Evolutionary conservation across 2,329 filamentous ascomycete species (phyloP).

Genomic region (Nemania sp.): DNA sequence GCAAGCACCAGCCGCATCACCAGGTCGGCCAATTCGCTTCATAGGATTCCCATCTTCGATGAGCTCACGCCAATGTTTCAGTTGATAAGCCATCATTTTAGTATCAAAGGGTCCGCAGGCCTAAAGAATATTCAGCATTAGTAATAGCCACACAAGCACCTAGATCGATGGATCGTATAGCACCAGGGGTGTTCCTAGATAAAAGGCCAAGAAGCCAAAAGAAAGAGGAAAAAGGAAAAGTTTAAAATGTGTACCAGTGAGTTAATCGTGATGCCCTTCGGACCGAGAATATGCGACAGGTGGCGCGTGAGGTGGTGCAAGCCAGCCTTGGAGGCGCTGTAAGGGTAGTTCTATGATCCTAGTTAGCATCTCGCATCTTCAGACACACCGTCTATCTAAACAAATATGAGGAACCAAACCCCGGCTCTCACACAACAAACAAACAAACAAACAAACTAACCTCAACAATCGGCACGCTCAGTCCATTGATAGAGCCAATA

Average conservation of each 20-base stretch:
- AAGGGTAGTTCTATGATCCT: slow-evolving; percentile 63
- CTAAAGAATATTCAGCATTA: slow-evolving; percentile 2
- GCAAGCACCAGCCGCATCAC: slow-evolving; percentile 79
- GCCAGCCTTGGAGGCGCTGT: slow-evolving; percentile 72
- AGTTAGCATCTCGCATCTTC: neutral
- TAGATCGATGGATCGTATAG: neutral
- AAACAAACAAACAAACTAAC: slow-evolving; percentile 21
- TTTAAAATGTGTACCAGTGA: slow-evolving; percentile 68
- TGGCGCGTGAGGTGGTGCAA: slow-evolving; percentile 72
- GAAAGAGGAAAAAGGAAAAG: neutral
- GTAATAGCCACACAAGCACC: neutral
- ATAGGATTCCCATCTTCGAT: slow-evolving; percentile 72
- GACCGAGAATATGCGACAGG: slow-evolving; percentile 70
- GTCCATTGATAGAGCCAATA: slow-evolving; percentile 73
- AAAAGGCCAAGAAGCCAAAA: neutral
- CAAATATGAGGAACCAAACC: too few species aligned
- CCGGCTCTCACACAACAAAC: neutral
- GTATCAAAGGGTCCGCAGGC: slow-evolving; percentile 71
- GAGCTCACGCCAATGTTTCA: slow-evolving; percentile 65
- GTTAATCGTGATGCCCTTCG: slow-evolving; percentile 72
- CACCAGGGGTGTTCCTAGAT: neutral
- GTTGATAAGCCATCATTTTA: slow-evolving; percentile 76
- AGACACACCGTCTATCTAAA: neutral
- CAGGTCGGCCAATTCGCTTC: slow-evolving; percentile 72
- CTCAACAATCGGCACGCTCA: slow-evolving; percentile 68